Conservation (phyloP, 306 rosid genomes). For the Prunus dulcis region DNA sequence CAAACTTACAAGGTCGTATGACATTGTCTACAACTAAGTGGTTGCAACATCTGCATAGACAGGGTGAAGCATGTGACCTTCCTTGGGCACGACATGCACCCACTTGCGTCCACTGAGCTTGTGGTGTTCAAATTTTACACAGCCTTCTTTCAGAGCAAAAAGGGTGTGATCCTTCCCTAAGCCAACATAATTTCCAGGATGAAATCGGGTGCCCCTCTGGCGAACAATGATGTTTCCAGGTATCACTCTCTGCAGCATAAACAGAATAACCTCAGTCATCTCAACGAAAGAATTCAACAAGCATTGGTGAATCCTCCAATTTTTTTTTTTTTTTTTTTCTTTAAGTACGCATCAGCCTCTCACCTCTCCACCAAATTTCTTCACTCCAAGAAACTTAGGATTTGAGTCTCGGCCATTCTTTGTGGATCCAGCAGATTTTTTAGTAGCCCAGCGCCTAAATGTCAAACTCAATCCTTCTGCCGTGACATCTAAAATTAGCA, state of each 20-base stretch:
- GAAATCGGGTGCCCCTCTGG: conserved; percentile 88
- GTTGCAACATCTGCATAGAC: conserved; percentile 44
- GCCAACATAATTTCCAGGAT: conserved; percentile 92
- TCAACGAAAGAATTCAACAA: background rate
- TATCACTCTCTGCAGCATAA: conserved; percentile 58
- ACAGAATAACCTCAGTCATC: conserved; percentile 8
- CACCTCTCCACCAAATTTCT: conserved; percentile 95
- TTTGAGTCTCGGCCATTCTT: conserved; percentile 90
- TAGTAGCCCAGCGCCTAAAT: conserved; percentile 88
- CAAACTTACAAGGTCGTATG: conserved; percentile 9
- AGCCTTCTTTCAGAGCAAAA: conserved; percentile 82
- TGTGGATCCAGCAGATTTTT: conserved; percentile 81
- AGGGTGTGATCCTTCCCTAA: conserved; percentile 82
- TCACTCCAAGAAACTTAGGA: conserved; percentile 91
- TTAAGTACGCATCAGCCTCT: conserved; percentile 18
- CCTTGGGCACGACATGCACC: conserved; percentile 81
- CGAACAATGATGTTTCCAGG: conserved; percentile 90
- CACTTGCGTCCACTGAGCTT: conserved; percentile 79
- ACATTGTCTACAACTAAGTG: conserved; percentile 31
- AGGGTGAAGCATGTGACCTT: conserved; percentile 87
- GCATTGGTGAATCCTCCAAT: background rate
- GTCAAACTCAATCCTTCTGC: conserved; percentile 70
- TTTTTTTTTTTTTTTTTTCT: too few species aligned
- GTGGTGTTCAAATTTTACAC: conserved; percentile 71
- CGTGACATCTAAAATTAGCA: conserved; percentile 47